Evolutionary conservation across 176 grass and related monocot genomes (phyloP), one percentile per base, ranked within the genome.

Genomic region (Rhynchospora pubera): DNA sequence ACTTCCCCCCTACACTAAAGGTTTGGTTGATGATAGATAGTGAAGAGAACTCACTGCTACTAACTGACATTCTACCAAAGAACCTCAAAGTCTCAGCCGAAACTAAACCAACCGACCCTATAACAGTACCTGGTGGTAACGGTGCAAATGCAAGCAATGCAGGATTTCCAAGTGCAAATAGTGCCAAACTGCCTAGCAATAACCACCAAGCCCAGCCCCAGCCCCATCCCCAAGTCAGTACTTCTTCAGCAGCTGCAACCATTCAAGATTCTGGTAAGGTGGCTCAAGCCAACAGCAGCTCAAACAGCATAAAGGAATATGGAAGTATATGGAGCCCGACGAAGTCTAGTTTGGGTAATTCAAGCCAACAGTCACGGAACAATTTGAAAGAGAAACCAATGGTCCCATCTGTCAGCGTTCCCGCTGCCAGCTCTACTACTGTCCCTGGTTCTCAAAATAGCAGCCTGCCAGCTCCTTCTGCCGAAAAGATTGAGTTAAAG

Each of bases 21-120:
- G 85, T 96, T 83, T 99, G 97, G 97, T 83, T 96, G 53, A 91
- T 85, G 82, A 93, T 91, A 86, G 91, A 99, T 83, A 96, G 83
- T 77, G 90, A 95, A 87, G 89, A 91, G 6, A 92, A 91, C 59
- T 96, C 97, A 9, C 28, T 91, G 46, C 79, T 93, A 72, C 80
- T 99, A 87, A 79, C 86, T 61, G 93, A 99, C 64, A 86, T 90
- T 34, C 85, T 99, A 51, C 34, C 69, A 16, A 90, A 88, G 67
- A 85, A 86, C 42, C 86, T 86, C 53, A 91, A 86, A 51, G 83
- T 89, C 85, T 87, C 53, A 0, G 55, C 87, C 62, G 83, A 83
- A 75, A 77, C 88, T 77, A 16, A 81, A 48, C 16, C 87, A 61
- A 84, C 57, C 34, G 59, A 47, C 45, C 80, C 72, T 79, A 7